These are phyloP conservation scores for Zygoascus ofunaensis DNA, from an alignment of 805 yeast species.

Conservation along the genomic window DNA sequence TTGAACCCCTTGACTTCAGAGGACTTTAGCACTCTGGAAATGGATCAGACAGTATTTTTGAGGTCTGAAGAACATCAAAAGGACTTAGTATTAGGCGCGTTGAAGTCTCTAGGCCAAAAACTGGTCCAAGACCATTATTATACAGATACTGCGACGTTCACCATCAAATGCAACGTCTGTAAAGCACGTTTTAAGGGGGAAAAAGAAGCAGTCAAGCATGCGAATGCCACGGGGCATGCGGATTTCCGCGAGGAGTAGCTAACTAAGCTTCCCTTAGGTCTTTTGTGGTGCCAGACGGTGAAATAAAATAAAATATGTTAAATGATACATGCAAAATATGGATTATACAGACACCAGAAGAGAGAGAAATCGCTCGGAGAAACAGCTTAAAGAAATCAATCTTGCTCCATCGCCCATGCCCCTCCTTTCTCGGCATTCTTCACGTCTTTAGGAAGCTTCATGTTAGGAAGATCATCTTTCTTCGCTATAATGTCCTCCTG, in stretches of 20 bases:
- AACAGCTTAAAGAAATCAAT: too few relatives aligned
- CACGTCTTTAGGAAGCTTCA: slow-evolving; percentile 3
- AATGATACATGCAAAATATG: too few relatives aligned
- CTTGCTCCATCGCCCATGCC: too few relatives aligned
- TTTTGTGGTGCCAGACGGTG: neutral
- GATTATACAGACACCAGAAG: neutral
- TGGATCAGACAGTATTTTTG: slow-evolving; percentile 38
- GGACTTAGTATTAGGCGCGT: slow-evolving; percentile 30
- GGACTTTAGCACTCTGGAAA: slow-evolving; percentile 18
- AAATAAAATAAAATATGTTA: too few relatives aligned
- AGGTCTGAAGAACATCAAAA: slow-evolving; percentile 24
- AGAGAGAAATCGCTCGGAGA: neutral
- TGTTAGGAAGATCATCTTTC: neutral
- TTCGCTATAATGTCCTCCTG: neutral
- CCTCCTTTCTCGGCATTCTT: neutral
- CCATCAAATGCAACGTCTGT: slow-evolving; percentile 51
- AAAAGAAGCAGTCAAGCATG: slow-evolving; percentile 55
- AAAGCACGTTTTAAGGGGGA: slow-evolving; percentile 48
- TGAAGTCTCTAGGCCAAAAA: slow-evolving; percentile 33
- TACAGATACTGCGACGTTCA: slow-evolving; percentile 55
- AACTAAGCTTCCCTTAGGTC: neutral
- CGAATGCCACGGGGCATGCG: slow-evolving; percentile 50
- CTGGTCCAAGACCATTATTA: slow-evolving; percentile 47
- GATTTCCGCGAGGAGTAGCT: slow-evolving; percentile 44
- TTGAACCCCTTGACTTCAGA: slow-evolving; percentile 26